These are phyloP conservation scores for Puccinia polysora DNA, from an alignment of 1,284 basidiomycete species.

Conservation along the genomic window DNA sequence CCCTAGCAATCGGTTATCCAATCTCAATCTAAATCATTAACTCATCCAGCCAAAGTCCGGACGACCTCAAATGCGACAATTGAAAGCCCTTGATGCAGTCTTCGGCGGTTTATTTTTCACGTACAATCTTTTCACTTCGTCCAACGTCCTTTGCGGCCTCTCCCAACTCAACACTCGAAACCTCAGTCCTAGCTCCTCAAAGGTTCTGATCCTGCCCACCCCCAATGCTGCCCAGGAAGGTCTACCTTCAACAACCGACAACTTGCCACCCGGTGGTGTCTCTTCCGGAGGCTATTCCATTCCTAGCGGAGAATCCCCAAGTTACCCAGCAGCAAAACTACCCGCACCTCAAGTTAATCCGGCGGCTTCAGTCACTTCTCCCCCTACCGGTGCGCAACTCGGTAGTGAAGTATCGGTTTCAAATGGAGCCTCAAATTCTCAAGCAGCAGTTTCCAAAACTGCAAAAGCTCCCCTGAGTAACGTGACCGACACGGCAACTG, in stretches of 20 bases:
- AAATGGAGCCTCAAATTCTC: no score
- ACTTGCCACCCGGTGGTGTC: slow-evolving; percentile 5
- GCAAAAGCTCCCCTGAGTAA: background rate
- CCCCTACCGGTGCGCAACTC: no score
- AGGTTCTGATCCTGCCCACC: background rate
- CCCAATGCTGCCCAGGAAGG: background rate
- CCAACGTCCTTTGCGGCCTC: background rate
- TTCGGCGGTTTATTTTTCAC: slow-evolving; percentile 4
- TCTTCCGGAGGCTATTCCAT: background rate
- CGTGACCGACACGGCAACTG: background rate
- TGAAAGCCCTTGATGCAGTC: background rate
- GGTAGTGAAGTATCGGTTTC: no score
- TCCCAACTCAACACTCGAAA: background rate
- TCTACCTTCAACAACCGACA: background rate
- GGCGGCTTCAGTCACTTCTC: background rate
- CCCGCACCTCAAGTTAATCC: background rate
- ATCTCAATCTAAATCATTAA: no score
- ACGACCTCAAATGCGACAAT: slow-evolving; percentile 24
- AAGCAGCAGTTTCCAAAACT: no score
- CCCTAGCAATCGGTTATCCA: no score
- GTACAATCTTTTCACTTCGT: background rate
- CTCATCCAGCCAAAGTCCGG: no score
- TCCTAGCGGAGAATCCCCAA: background rate
- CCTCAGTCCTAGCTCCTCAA: background rate
- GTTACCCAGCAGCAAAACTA: background rate